A percentile compares a stretch with the other conserved stretches of the same genome.
Evolutionary conservation across 805 yeast species (phyloP).

Genomic region (Wilhelminamyces savonicus): DNA sequence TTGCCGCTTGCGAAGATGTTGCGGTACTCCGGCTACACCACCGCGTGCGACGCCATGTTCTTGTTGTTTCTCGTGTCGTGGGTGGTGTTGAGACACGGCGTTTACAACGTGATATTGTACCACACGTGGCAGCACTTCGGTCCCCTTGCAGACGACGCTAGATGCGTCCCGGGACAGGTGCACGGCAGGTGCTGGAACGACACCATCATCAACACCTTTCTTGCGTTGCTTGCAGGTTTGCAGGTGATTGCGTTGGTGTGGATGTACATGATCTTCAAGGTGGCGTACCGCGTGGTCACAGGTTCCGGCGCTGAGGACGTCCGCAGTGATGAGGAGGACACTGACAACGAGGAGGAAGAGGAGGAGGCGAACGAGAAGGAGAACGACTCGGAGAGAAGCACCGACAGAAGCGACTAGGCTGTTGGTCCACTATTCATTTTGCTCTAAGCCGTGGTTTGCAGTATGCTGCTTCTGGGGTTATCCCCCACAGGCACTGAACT

Average conservation of each 20-base stretch:
- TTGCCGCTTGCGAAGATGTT: conserved; percentile 70
- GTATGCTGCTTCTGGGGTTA: too few relatives aligned
- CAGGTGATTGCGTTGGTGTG: conserved; percentile 65
- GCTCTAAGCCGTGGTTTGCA: too few relatives aligned
- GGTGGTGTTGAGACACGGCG: conserved; percentile 68
- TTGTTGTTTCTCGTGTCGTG: conserved; percentile 60
- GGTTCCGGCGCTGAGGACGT: conserved; percentile 83
- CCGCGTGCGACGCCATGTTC: conserved; percentile 64
- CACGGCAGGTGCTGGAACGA: conserved; percentile 48
- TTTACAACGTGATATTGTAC: conserved; percentile 60
- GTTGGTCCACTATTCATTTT: too few relatives aligned
- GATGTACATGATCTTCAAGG: conserved; percentile 69
- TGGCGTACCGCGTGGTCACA: conserved; percentile 59
- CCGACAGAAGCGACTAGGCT: too few relatives aligned
- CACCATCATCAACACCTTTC: conserved; percentile 39
- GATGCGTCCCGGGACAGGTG: conserved; percentile 30
- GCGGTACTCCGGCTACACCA: conserved; percentile 60
- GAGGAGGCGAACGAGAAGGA: not conserved
- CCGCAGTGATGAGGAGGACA: conserved; percentile 75
- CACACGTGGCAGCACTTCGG: conserved; percentile 45
- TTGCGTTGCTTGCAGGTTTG: conserved; percentile 53
- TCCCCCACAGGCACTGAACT: too few relatives aligned
- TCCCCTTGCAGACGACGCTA: conserved; percentile 37
- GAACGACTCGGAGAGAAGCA: too few relatives aligned
- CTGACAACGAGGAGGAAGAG: conserved; percentile 20